phyloP scores from a whole-genome alignment of 2,329 filamentous ascomycete species.

The Paracoccidioides lutzii region DNA sequence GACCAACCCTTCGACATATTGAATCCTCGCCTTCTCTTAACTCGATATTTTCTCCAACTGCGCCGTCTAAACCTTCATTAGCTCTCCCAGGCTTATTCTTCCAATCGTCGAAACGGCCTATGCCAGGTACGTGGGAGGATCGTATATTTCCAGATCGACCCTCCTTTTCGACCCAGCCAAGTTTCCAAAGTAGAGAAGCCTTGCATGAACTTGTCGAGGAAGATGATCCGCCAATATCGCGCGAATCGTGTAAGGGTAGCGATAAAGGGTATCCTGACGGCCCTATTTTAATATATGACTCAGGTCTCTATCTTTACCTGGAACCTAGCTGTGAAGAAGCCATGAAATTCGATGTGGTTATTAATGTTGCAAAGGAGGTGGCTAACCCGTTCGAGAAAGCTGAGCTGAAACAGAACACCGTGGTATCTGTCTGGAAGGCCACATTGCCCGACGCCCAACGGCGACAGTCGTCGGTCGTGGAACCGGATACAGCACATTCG shows the following conservation, averaged over 20 bases:
- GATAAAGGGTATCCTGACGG: constrained; percentile 52
- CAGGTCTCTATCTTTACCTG: constrained; percentile 48
- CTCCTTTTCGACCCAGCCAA: constrained; percentile 17
- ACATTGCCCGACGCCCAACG: constrained; percentile 25
- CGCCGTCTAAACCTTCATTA: constrained; percentile 25
- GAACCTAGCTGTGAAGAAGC: constrained; percentile 50
- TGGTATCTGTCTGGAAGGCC: constrained; percentile 38
- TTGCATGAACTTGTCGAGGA: constrained; percentile 41
- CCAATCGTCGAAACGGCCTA: constrained; percentile 19
- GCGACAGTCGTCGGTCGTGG: constrained; percentile 19
- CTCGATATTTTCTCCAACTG: constrained; percentile 39
- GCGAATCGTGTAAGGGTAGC: constrained; percentile 49
- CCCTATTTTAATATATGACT: constrained; percentile 51
- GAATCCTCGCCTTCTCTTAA: constrained; percentile 50
- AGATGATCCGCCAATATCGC: constrained; percentile 26
- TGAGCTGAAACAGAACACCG: constrained; percentile 24
- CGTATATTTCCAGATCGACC: constrained; percentile 16
- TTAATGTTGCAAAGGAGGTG: constrained; percentile 55
- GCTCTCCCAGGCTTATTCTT: constrained; percentile 17
- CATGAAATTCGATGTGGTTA: constrained; percentile 47
- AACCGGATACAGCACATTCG: constrained; percentile 33
- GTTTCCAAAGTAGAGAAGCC: constrained; percentile 16
- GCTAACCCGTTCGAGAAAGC: constrained; percentile 41
- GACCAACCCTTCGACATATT: constrained; percentile 45
- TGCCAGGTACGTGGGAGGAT: constrained; percentile 20